Conservation (phyloP, 2,329 filamentous ascomycete species). For the Neonectria coccinea region DNA sequence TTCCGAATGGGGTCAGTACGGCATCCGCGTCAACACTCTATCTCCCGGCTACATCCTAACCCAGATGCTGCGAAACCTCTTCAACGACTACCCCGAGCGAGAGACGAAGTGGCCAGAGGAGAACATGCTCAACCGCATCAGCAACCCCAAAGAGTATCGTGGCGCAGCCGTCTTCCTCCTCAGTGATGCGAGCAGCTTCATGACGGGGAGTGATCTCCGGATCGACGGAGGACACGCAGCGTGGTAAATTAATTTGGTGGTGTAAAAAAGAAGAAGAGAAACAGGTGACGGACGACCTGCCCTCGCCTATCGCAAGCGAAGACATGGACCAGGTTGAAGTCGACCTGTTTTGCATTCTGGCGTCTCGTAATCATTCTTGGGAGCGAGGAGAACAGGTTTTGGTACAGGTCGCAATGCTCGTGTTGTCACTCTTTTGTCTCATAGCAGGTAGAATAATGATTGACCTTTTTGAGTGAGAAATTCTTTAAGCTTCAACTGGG, state of each 20-base stretch:
- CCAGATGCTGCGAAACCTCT: conserved; percentile 85
- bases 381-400: conserved; percentile 33
- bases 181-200: conserved; percentile 77
- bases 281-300: not conserved
- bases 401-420: conserved; percentile 32
- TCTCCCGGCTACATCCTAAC: conserved; percentile 85
- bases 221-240: conserved; percentile 78
- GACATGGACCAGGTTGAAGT: conserved; percentile 5
- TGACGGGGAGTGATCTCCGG: conserved; percentile 78
- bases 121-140: conserved; percentile 84
- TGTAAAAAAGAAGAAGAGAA: not conserved
- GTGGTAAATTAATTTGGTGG: conserved; percentile 57
- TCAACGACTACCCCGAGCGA: conserved; percentile 78
- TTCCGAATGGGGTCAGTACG: conserved; percentile 77
- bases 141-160: conserved; percentile 75
- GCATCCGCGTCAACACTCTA: conserved; percentile 84
- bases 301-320: conserved; percentile 18
- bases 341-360: conserved; percentile 25
- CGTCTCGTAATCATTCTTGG: conserved; percentile 34
- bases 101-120: conserved; percentile 78
- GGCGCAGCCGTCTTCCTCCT: conserved; percentile 80
- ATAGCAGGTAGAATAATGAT: conserved; percentile 19
- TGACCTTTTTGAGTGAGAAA: conserved; percentile 7
- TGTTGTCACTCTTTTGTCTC: conserved; percentile 19
- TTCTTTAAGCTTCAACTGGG: conserved; percentile 32